Conservation (phyloP, 164 flowering plant species). For the Cinnamomum chago region DNA sequence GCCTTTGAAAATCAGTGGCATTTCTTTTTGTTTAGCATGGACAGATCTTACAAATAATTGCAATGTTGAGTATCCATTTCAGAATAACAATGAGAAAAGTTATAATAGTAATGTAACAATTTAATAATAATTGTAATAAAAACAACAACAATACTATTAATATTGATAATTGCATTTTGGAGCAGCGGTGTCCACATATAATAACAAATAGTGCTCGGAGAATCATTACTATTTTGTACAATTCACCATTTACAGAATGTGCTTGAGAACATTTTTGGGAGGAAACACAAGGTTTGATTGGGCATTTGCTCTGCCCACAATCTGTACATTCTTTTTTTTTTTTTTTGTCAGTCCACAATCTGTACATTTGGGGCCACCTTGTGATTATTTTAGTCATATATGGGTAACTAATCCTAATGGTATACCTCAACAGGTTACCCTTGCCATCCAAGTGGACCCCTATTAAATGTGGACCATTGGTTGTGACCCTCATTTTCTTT, state of each 20-base stretch:
- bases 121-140: too few species aligned
- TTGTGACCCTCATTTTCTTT: neutral
- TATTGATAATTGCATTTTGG: too few species aligned
- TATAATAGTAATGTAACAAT: too few species aligned
- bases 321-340: neutral
- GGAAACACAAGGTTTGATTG: neutral
- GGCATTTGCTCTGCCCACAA: neutral
- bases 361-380: neutral
- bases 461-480: neutral
- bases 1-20: neutral
- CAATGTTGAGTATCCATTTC: neutral
- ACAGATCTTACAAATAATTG: neutral
- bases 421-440: neutral
- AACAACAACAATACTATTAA: too few species aligned
- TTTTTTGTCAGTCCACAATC: too few species aligned
- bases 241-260: neutral
- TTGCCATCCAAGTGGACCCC: neutral
- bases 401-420: neutral
- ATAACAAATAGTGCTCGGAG: too few species aligned
- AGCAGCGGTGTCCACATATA: too few species aligned
- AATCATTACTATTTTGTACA: too few species aligned
- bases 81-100: too few species aligned
- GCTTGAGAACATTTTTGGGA: neutral
- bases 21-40: neutral
- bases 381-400: neutral